Percentiles rank a stretch among this genome's conserved stretches.
These are phyloP conservation scores for Thuidium tamariscinum DNA, from an alignment of 225 moss, liverwort and hornwort species.

Conservation along the genomic window DNA sequence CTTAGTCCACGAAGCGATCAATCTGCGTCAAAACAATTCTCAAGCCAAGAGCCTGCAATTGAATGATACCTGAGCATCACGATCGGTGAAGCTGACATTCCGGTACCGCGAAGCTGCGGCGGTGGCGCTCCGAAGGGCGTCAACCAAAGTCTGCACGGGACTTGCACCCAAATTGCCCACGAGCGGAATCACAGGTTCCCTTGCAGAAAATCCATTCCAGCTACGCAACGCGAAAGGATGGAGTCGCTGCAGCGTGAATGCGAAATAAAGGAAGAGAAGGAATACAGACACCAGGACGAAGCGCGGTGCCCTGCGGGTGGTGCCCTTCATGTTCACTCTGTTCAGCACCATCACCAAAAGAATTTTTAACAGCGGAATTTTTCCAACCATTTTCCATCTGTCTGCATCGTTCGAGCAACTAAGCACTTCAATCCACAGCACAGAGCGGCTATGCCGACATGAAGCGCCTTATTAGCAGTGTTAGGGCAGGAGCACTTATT, in stretches of 20 bases:
- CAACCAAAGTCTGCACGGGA: conserved; percentile 13
- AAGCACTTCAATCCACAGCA: background rate
- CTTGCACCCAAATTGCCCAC: background rate
- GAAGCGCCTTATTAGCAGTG: background rate
- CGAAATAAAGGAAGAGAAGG: conserved; percentile 1
- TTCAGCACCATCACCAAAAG: background rate
- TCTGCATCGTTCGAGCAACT: background rate
- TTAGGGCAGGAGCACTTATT: background rate
- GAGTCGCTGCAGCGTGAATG: background rate
- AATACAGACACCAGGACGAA: background rate
- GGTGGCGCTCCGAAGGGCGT: conserved; percentile 23
- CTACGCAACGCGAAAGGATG: background rate
- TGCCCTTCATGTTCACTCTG: background rate
- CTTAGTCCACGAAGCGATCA: background rate
- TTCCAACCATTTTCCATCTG: background rate
- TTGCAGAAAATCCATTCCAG: background rate
- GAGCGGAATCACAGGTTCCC: conserved; percentile 11
- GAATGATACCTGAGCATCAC: conserved; percentile 15
- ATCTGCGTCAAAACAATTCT: background rate
- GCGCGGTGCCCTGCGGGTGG: background rate
- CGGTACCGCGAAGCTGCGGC: background rate
- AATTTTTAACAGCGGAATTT: background rate
- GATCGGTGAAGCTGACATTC: conserved; percentile 18
- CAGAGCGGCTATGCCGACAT: background rate
- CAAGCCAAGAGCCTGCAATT: background rate